These are phyloP conservation scores for Phytophthora pseudosyringae DNA, from an alignment of 352 stramenopile species.

Conservation along the genomic window DNA sequence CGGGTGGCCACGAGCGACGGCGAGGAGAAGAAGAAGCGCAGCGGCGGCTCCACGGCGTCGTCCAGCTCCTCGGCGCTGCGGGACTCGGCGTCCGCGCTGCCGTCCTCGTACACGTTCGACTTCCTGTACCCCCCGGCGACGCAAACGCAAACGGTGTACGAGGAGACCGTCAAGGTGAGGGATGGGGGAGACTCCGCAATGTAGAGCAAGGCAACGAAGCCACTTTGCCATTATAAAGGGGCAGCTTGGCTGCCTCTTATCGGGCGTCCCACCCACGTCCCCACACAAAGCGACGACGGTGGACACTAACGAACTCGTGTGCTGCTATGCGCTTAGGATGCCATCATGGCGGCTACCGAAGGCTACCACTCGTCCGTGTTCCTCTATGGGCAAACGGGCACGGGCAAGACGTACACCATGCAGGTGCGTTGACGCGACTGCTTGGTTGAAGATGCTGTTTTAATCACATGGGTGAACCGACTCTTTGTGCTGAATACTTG, in stretches of 20 bases:
- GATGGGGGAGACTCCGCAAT: no score
- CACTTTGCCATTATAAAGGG: not conserved
- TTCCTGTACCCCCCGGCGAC: conserved; percentile 80
- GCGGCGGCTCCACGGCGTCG: conserved; percentile 41
- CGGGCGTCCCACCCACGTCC: conserved; percentile 20
- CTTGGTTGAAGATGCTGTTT: conserved; percentile 8
- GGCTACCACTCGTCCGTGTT: conserved; percentile 91
- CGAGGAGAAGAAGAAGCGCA: conserved; percentile 42
- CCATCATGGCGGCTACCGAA: conserved; percentile 71
- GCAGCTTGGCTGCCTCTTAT: conserved; percentile 22
- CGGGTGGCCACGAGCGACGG: conserved; percentile 28
- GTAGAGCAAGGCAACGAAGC: not conserved
- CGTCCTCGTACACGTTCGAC: conserved; percentile 88
- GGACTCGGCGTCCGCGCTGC: conserved; percentile 44
- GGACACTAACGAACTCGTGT: conserved; percentile 6
- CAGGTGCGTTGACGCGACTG: conserved; percentile 41
- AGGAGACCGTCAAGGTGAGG: conserved; percentile 75
- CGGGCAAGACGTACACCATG: conserved; percentile 88
- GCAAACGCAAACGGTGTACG: conserved; percentile 82
- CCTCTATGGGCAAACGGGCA: conserved; percentile 93
- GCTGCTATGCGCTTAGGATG: conserved; percentile 42
- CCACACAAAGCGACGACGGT: conserved; percentile 16
- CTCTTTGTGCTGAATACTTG: conserved; percentile 32
- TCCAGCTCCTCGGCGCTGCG: conserved; percentile 39
- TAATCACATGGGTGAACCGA: conserved; percentile 22